phyloP scores from a whole-genome alignment of 2,329 filamentous ascomycete species.

The Phaeoacremonium minimum region DNA sequence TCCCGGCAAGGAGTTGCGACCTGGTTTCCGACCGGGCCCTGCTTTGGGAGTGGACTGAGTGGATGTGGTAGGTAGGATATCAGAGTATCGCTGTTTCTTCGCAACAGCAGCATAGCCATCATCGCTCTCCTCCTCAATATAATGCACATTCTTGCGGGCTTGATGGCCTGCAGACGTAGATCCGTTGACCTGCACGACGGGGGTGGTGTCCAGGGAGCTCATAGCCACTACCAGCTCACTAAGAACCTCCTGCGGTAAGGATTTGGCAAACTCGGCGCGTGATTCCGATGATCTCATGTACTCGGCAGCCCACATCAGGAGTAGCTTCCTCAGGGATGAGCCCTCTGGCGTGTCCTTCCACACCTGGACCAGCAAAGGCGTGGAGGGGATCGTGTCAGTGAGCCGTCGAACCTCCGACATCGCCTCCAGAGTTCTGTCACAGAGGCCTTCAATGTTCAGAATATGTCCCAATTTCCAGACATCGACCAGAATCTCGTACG shows the following conservation, averaged over 20 bases:
- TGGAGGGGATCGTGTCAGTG: constrained; percentile 52
- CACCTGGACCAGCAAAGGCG: constrained; percentile 54
- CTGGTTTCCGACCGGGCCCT: constrained; percentile 13
- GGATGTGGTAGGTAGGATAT: constrained; percentile 17
- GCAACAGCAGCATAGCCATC: constrained; percentile 27
- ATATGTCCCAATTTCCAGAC: constrained; percentile 53
- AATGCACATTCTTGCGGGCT: constrained; percentile 42
- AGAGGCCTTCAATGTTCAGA: constrained; percentile 50
- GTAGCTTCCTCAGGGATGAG: constrained; percentile 52
- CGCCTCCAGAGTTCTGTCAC: constrained; percentile 49
- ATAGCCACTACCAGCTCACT: constrained; percentile 60
- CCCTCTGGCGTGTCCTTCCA: constrained; percentile 60
- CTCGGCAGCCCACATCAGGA: constrained; percentile 59
- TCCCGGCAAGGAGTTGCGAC: constrained; percentile 4
- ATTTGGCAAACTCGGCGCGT: constrained; percentile 54
- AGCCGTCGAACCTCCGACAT: constrained; percentile 52
- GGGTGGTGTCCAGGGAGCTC: constrained; percentile 46
- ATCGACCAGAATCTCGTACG: constrained; percentile 49
- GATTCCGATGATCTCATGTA: constrained; percentile 56
- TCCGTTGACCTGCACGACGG: constrained; percentile 23
- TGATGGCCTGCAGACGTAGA: constrained; percentile 7
- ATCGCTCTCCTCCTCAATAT: constrained; percentile 38
- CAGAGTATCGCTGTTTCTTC: constrained; percentile 39
- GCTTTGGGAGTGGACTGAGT: constrained; percentile 17
- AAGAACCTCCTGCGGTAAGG: constrained; percentile 57